Conservation (phyloP, 768 basidiomycete genomes). For the Kwoniella sp. region DNA sequence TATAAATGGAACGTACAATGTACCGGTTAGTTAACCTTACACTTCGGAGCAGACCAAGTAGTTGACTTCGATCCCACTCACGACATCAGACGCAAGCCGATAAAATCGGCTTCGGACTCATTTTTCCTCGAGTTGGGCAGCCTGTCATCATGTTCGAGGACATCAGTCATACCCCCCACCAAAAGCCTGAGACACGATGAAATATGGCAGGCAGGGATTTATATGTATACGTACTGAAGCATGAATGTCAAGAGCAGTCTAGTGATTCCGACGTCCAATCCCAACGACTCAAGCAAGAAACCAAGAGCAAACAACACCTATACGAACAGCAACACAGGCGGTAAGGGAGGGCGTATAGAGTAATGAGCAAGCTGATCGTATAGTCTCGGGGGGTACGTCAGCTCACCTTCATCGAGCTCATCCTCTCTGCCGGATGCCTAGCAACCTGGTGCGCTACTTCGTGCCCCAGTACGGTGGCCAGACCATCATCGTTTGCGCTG, state of each 20-base stretch:
- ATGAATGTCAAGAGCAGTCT: constrained; percentile 61
- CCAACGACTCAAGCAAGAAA: constrained; percentile 58
- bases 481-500: constrained; percentile 72
- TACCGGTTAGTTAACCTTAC: no score
- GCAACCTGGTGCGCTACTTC: constrained; percentile 71
- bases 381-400: no score
- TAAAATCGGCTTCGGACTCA: constrained; percentile 85
- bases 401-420: constrained; percentile 54
- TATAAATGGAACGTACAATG: no score
- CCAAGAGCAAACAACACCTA: constrained; percentile 59
- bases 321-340: no score
- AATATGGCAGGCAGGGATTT: no score
- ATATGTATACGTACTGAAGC: constrained; percentile 56
- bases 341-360: no score
- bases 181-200: no score
- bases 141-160: constrained; percentile 42
- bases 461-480: constrained; percentile 82
- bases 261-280: constrained; percentile 64
- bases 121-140: constrained; percentile 80
- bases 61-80: no score
- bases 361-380: no score
- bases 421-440: constrained; percentile 57
- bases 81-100: constrained; percentile 78
- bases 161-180: neutral
- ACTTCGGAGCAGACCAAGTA: no score